phyloP scores from a whole-genome alignment of 1,284 basidiomycete species.

The Moesziomyces sp. region DNA sequence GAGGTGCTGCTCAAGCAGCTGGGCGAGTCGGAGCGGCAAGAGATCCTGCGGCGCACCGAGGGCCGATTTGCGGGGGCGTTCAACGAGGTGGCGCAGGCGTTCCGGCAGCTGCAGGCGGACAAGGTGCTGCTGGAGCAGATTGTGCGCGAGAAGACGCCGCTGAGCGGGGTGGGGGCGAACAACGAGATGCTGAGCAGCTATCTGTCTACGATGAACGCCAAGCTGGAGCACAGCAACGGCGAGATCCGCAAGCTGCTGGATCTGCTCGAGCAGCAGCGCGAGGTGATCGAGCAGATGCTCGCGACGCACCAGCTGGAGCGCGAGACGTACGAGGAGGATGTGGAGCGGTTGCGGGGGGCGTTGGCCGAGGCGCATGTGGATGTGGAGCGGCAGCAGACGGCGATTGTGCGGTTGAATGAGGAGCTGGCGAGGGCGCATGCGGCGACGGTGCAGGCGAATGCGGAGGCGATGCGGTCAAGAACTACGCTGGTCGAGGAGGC shows the following conservation, averaged over 20 bases:
- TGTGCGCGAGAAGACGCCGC: constrained; percentile 56
- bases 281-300: constrained; percentile 63
- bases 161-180: constrained; percentile 40
- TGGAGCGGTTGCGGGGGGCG: constrained; percentile 42
- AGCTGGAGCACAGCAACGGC: constrained; percentile 39
- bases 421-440: constrained; percentile 47
- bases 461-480: constrained; percentile 36
- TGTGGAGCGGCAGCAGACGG: constrained; percentile 20
- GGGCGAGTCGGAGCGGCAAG: constrained; percentile 22
- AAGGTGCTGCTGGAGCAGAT: constrained; percentile 56
- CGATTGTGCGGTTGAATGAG: constrained; percentile 28
- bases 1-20: constrained; percentile 17
- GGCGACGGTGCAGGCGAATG: constrained; percentile 32
- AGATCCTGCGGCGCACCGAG: constrained; percentile 50
- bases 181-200: constrained; percentile 47
- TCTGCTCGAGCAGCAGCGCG: constrained; percentile 57
- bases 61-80: constrained; percentile 56
- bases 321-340: constrained; percentile 49
- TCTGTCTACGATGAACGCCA: constrained; percentile 47
- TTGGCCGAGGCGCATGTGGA: constrained; percentile 29
- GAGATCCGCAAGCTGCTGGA: constrained; percentile 59
- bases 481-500: constrained; percentile 32
- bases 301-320: constrained; percentile 55
- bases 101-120: constrained; percentile 60
- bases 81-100: constrained; percentile 51